These are phyloP conservation scores for Logfia minima DNA, from an alignment of 129 eudicot species.

Conservation along the genomic window DNA sequence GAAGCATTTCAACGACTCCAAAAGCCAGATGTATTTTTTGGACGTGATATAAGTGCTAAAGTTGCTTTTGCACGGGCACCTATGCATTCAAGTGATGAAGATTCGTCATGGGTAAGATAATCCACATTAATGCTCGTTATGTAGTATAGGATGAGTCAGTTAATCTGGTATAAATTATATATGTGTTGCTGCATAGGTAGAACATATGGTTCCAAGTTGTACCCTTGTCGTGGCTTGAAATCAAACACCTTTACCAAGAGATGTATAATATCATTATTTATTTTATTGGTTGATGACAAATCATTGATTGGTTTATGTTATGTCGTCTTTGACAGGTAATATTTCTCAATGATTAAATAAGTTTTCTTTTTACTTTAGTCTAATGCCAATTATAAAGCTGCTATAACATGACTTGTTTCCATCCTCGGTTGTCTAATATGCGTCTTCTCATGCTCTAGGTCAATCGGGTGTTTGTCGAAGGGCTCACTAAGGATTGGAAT, in stretches of 20 bases:
- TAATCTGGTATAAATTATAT: neutral
- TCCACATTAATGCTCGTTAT: neutral
- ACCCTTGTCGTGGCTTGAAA: neutral
- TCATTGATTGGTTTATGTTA: neutral
- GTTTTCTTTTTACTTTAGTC: neutral
- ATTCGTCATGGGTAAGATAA: conserved; percentile 31
- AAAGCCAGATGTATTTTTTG: conserved; percentile 50
- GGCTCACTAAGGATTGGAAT: conserved; percentile 48
- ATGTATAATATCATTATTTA: neutral
- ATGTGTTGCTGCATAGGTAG: neutral
- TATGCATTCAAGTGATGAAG: conserved; percentile 31
- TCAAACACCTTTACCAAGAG: neutral
- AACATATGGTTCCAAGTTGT: neutral
- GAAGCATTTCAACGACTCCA: conserved; percentile 42
- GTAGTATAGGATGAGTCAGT: neutral
- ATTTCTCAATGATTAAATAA: neutral
- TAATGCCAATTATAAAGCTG: neutral
- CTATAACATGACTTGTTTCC: conserved; percentile 8
- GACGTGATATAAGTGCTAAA: conserved; percentile 46
- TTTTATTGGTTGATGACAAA: neutral
- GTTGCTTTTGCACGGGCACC: conserved; percentile 39
- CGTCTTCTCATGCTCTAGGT: conserved; percentile 34
- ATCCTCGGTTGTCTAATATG: conserved; percentile 1
- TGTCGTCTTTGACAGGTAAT: neutral
- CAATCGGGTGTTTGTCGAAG: conserved; percentile 41